phyloP scores from a whole-genome alignment of 2,329 filamentous ascomycete species.

The Trichophyton simii region DNA sequence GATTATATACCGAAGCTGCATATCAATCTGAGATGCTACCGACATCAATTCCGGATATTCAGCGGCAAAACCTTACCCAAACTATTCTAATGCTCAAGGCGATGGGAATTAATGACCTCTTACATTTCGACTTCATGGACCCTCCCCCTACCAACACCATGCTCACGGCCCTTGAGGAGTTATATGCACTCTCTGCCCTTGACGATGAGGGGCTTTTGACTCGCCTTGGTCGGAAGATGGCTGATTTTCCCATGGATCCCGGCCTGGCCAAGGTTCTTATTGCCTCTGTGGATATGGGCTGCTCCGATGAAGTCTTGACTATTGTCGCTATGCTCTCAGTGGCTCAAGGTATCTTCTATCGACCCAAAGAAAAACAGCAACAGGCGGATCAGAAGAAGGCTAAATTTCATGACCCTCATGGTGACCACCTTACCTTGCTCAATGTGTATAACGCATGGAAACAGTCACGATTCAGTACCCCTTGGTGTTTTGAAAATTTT shows the following conservation, averaged over 20 bases:
- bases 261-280: constrained; percentile 83
- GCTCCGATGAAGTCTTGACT: constrained; percentile 84
- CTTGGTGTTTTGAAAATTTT: constrained; percentile 97
- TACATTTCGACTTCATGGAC: constrained; percentile 99
- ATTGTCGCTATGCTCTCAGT: constrained; percentile 93
- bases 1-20: constrained; percentile 86
- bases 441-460: constrained; percentile 99
- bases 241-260: constrained; percentile 96
- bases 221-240: constrained; percentile 87
- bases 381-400: constrained; percentile 96
- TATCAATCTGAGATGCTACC: constrained; percentile 96
- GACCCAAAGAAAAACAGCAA: constrained; percentile 91
- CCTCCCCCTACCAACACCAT: constrained; percentile 95
- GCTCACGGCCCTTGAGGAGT: constrained; percentile 86
- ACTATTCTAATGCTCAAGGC: constrained; percentile 97
- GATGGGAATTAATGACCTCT: constrained; percentile 95
- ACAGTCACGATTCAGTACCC: constrained; percentile 61
- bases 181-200: constrained; percentile 81
- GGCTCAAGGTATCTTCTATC: constrained; percentile 68
- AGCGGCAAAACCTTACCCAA: constrained; percentile 79
- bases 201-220: constrained; percentile 94
- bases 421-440: constrained; percentile 85
- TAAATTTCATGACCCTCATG: constrained; percentile 90
- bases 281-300: constrained; percentile 70
- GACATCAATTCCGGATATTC: constrained; percentile 91